A percentile compares a stretch with the other conserved stretches of the same genome.
phyloP scores from a whole-genome alignment of 2,329 filamentous ascomycete genomes.

The Endoconidiophora laricicola region DNA sequence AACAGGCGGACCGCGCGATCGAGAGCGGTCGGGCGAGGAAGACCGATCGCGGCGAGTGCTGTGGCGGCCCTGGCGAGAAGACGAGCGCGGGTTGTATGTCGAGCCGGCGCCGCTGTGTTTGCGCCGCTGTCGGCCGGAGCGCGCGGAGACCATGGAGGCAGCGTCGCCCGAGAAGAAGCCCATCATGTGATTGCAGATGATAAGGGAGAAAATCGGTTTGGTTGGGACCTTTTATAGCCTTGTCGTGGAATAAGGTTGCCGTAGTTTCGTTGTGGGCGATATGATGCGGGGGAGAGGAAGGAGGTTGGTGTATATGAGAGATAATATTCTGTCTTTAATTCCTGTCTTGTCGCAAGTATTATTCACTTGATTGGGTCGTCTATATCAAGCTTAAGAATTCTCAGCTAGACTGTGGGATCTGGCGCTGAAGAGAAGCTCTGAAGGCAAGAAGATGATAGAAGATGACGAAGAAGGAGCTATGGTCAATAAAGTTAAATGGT shows the following conservation, averaged over 20 bases:
- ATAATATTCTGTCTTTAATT: not conserved
- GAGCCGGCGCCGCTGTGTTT: not conserved
- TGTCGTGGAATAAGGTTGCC: too few species aligned
- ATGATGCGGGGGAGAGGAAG: not conserved
- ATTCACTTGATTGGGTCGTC: not conserved
- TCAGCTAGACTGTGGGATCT: not conserved
- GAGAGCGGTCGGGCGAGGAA: constrained; percentile 1
- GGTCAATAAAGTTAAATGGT: not conserved
- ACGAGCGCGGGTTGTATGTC: not conserved
- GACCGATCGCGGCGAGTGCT: constrained; percentile 1
- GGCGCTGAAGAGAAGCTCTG: not conserved
- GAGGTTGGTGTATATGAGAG: not conserved
- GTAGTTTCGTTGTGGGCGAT: too few species aligned
- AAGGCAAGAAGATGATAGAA: not conserved
- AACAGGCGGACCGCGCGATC: constrained; percentile 8
- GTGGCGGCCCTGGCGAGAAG: not conserved
- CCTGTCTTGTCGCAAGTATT: not conserved
- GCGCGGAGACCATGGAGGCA: constrained; percentile 11
- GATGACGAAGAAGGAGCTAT: not conserved
- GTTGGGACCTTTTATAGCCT: not conserved
- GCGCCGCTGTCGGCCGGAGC: not conserved
- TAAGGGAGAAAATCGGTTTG: too few species aligned
- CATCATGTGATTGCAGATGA: constrained; percentile 8
- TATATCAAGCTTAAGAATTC: not conserved
- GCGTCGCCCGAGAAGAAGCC: constrained; percentile 13